phyloP scores from a whole-genome alignment of 2,329 filamentous ascomycete genomes.

The Phoma sp. region DNA sequence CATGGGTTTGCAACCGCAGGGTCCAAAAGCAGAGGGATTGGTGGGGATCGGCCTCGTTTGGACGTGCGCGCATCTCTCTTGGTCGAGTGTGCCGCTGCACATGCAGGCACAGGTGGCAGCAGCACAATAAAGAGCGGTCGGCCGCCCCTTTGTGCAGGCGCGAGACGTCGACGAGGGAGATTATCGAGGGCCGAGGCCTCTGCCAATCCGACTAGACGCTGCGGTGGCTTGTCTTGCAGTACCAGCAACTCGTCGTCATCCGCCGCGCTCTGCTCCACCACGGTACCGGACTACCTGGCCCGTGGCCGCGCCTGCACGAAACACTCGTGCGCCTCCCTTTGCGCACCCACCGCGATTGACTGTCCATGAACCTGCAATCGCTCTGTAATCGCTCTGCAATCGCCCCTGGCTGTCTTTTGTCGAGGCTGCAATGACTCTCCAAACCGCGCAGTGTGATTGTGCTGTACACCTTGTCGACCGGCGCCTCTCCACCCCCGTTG shows the following conservation, averaged over 20 bases:
- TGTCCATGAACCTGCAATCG: constrained; percentile 48
- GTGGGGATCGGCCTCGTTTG: constrained; percentile 4
- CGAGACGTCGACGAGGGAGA: background rate
- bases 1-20: constrained; percentile 5
- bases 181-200: constrained; percentile 3
- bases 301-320: constrained; percentile 17
- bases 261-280: constrained; percentile 6
- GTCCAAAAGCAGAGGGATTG: constrained; percentile 10
- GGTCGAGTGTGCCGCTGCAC: background rate
- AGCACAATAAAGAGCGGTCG: background rate
- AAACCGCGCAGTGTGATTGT: constrained; percentile 9
- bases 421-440: constrained; percentile 34
- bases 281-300: constrained; percentile 8
- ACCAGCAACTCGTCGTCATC: background rate
- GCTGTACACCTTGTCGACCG: constrained; percentile 4
- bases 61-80: background rate
- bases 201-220: constrained; percentile 11
- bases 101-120: background rate
- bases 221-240: constrained; percentile 9
- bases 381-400: constrained; percentile 57
- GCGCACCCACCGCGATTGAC: constrained; percentile 10
- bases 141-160: background rate
- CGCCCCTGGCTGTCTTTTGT: constrained; percentile 54
- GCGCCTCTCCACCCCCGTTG: background rate
- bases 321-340: constrained; percentile 17